A percentile compares a stretch with the other conserved stretches of the same genome.
Conservation (phyloP, 805 yeast species). For the Scheffersomyces coipomensis region DNA sequence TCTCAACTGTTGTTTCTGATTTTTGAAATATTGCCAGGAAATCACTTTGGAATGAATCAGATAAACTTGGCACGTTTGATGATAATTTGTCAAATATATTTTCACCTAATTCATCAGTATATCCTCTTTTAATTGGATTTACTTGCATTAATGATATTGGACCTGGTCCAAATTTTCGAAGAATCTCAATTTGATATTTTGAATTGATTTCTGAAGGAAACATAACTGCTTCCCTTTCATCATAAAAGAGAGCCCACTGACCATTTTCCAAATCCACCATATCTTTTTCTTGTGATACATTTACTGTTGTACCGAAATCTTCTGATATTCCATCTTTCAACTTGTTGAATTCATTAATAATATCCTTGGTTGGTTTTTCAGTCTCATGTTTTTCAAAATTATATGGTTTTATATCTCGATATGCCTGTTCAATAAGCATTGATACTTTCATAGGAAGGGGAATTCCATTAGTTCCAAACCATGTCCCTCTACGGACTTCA, state of each 20-base stretch:
- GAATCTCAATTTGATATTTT: constrained; percentile 32
- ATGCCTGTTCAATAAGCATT: constrained; percentile 58
- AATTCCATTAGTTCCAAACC: constrained; percentile 64
- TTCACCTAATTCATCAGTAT: constrained; percentile 29
- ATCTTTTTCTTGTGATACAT: constrained; percentile 24
- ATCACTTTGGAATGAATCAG: constrained; percentile 32
- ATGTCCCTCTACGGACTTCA: constrained; percentile 79
- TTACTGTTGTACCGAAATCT: constrained; percentile 12
- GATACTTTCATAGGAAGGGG: constrained; percentile 57
- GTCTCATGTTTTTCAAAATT: constrained; percentile 10
- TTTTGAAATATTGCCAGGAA: constrained; percentile 10
- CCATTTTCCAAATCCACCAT: constrained; percentile 31
- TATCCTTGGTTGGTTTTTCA: constrained; percentile 10
- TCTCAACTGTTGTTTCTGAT: constrained; percentile 12
- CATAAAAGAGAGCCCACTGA: constrained; percentile 36
- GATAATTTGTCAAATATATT: constrained; percentile 31
- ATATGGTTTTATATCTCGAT: constrained; percentile 37
- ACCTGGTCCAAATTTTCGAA: constrained; percentile 33
- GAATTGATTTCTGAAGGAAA: constrained; percentile 45
- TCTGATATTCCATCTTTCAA: constrained; percentile 6
- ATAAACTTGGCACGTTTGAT: constrained; percentile 26
- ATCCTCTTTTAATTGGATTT: constrained; percentile 51
- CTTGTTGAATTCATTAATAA: constrained; percentile 14
- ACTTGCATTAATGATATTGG: constrained; percentile 46
- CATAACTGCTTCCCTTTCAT: constrained; percentile 44